A percentile compares a stretch with the other conserved stretches of the same genome.
Evolutionary conservation across 2,329 filamentous ascomycete species (phyloP).

Genomic region (Penicillium frequentans): DNA sequence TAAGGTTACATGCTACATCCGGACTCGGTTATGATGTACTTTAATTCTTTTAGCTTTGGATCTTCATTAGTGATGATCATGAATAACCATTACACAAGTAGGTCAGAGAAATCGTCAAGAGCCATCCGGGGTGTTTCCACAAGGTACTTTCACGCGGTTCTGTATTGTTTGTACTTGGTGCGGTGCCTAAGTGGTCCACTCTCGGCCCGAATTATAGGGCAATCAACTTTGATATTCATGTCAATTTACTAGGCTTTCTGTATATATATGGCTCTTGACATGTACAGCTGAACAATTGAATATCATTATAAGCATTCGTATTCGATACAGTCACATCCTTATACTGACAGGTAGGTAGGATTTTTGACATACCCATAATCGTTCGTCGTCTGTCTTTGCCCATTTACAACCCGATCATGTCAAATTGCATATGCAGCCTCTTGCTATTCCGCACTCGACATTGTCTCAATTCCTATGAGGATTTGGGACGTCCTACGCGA

Average conservation of each 20-base stretch:
- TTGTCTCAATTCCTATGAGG: slow-evolving; percentile 17
- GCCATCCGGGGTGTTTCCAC: not conserved
- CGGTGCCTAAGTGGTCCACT: slow-evolving; percentile 1
- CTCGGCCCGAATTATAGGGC: not conserved
- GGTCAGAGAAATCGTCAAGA: not conserved
- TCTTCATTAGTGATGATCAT: not conserved
- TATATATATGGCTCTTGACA: too few species aligned
- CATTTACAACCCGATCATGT: not conserved
- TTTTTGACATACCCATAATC: not conserved
- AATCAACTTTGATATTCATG: not conserved
- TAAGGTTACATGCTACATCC: slow-evolving; percentile 15
- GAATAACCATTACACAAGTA: not conserved
- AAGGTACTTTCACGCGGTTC: not conserved
- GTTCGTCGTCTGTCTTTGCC: not conserved
- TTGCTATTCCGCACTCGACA: not conserved
- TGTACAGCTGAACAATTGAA: too few species aligned
- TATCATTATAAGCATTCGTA: too few species aligned
- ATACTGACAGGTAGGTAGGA: not conserved
- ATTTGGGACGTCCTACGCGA: slow-evolving; percentile 31
- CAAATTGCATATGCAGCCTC: not conserved
- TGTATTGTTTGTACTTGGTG: not conserved
- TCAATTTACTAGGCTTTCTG: not conserved
- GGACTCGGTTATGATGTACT: slow-evolving; percentile 1
- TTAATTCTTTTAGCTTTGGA: not conserved
- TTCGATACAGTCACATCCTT: not conserved